Conservation (phyloP, 2,329 filamentous ascomycete genomes). For the Colletotrichum agaves region DNA sequence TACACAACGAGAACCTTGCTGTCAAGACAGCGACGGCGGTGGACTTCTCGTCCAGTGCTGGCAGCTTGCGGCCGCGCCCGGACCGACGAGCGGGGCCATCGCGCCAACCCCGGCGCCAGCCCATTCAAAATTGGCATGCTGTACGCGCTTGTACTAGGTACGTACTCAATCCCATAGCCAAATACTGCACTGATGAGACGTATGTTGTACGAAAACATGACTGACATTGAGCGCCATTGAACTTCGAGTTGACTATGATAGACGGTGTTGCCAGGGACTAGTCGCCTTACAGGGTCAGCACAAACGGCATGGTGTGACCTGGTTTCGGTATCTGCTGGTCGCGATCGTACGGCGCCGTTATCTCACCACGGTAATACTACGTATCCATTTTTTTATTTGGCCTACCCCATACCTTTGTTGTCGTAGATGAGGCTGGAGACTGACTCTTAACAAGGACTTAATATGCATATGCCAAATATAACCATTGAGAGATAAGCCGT, state of each 20-base stretch:
- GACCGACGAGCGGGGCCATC: slow-evolving; percentile 8
- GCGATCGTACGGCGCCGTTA: slow-evolving; percentile 15
- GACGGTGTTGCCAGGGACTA: not conserved
- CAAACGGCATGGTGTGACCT: not conserved
- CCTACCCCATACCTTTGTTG: slow-evolving; percentile 6
- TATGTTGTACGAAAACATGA: slow-evolving; percentile 10
- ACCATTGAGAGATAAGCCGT: slow-evolving; percentile 18
- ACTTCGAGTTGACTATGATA: not conserved
- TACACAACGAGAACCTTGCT: slow-evolving; percentile 22
- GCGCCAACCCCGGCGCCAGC: not conserved
- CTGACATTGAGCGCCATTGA: slow-evolving; percentile 5
- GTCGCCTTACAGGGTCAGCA: not conserved
- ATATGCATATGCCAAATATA: slow-evolving; percentile 25
- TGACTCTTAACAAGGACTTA: slow-evolving; percentile 20
- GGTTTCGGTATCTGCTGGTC: not conserved
- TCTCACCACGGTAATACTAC: slow-evolving; percentile 8
- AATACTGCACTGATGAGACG: slow-evolving; percentile 9
- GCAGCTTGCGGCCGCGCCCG: slow-evolving; percentile 14
- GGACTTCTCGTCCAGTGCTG: slow-evolving; percentile 1
- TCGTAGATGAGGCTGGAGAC: slow-evolving; percentile 6
- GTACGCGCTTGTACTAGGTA: slow-evolving; percentile 3
- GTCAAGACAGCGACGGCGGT: slow-evolving; percentile 10
- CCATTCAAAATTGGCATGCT: slow-evolving; percentile 6
- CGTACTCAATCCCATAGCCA: not conserved
- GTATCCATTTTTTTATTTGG: not conserved